Evolutionary conservation across 495 filamentous ascomycete species (phyloP), one percentile per base, ranked within the genome.

Genomic region (Penicillium canariense): DNA sequence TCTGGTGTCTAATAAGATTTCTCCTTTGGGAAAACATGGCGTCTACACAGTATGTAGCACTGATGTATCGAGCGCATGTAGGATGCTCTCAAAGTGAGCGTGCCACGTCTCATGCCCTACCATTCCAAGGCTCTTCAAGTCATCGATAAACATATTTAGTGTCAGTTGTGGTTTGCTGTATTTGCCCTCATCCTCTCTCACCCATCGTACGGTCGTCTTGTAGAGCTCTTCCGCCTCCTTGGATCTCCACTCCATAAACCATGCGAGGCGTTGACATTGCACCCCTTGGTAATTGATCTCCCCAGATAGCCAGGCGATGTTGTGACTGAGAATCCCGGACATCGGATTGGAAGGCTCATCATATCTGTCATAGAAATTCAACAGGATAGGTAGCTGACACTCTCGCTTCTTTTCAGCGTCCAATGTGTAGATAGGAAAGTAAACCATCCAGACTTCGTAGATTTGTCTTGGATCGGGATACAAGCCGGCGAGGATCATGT

Each of bases 231-330:
- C 34, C 48, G 34, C 27, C 48, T 30, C 45, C 17, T 26, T 32
- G 9, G 36, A 51, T 43, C 42, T 51, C 36, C 25, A 51, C 35
- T 51, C 20, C 48, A 51, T 51, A 22, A 51, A 51, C 48, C 48
- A 51, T 28, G 31, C 36, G 31, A 43, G 39, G 35, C 25, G 48
- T 42, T 51, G 39, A 32, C 48, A 51, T 26, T 39, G 26, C 30
- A 36, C n/a, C 36, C 48, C 36, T 32, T 42, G 39, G 36, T 42
- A 51, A 42, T 51, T 39, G 48, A 43, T 39, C 40, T 51, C 36
- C 15, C 36, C 36, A 11, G 36, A 30, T 28, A 51, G 35, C 10
- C 39, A 51, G 31, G 50, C 50, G 17, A 27, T 38, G 36, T 36
- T 20, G 30, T 45, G 30, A 35, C 17, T 18, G 5, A 53, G 26